Evolutionary conservation across 257 asterid species (phyloP).

Genomic region (Lavandula angustifolia): DNA sequence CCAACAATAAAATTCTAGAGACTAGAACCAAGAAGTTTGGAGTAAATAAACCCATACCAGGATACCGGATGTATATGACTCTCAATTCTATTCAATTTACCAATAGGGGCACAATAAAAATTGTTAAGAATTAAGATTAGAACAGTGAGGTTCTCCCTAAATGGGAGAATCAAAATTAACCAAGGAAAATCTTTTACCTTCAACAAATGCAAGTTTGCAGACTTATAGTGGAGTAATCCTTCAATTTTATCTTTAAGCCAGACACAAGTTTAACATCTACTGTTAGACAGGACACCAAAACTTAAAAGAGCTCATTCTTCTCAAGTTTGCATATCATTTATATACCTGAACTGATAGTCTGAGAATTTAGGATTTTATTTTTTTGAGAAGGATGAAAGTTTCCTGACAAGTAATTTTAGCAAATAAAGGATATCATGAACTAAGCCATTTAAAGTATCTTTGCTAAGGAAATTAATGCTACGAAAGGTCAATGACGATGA

Average conservation of each 20-base stretch:
- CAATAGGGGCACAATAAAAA: too few species aligned
- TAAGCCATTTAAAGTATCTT: not conserved
- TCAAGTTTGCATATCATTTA: not conserved
- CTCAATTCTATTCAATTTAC: too few species aligned
- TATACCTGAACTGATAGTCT: not conserved
- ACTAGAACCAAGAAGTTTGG: not conserved
- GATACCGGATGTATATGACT: not conserved
- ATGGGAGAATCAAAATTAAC: constrained; percentile 5
- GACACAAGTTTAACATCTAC: not conserved
- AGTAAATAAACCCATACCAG: constrained; percentile 7
- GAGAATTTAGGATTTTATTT: not conserved
- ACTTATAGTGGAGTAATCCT: not conserved
- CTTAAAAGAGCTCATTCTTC: not conserved
- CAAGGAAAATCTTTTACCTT: constrained; percentile 5
- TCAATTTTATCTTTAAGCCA: not conserved
- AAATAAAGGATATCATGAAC: not conserved
- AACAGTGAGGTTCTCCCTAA: not conserved
- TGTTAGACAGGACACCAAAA: constrained; percentile 3
- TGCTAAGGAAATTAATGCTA: constrained; percentile 1
- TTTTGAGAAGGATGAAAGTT: not conserved
- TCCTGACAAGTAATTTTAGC: not conserved
- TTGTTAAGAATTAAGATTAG: too few species aligned
- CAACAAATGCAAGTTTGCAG: constrained; percentile 6
- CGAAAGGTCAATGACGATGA: not conserved
- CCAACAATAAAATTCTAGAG: constrained; percentile 16